phyloP scores from a whole-genome alignment of 164 flowering plant genomes.

The Liriodendron chinense region DNA sequence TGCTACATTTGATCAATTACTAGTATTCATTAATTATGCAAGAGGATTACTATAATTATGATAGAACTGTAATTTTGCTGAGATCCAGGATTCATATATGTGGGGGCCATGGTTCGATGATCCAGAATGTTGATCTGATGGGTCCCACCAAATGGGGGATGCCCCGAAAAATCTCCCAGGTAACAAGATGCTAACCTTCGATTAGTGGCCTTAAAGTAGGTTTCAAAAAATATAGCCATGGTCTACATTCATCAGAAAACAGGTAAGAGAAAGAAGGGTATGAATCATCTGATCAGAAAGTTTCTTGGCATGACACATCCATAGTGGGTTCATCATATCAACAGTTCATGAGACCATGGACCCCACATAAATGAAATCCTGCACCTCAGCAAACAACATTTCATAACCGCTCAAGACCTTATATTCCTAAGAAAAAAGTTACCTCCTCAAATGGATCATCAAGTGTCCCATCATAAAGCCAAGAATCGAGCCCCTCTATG shows the following conservation, averaged over 20 bases:
- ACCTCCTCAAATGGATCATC: slow-evolving; percentile 98
- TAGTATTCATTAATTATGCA: too few species aligned
- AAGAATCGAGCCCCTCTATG: slow-evolving; percentile 81
- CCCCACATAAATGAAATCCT: not conserved
- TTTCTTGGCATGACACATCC: not conserved
- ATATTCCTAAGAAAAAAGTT: slow-evolving; percentile 5
- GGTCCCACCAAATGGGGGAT: not conserved
- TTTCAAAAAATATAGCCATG: not conserved
- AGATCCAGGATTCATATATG: not conserved
- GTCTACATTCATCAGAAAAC: not conserved
- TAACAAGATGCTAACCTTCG: not conserved
- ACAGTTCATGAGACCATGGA: not conserved
- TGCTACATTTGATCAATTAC: too few species aligned
- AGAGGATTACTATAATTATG: too few species aligned
- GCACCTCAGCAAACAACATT: not conserved
- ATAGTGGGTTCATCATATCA: not conserved
- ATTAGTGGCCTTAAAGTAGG: not conserved
- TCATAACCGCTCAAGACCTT: not conserved
- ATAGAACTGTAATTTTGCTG: not conserved
- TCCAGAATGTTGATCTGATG: not conserved
- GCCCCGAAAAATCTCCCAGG: not conserved
- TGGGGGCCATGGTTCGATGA: not conserved
- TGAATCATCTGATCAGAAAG: not conserved
- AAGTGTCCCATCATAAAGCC: slow-evolving; percentile 94
- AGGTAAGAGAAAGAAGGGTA: not conserved